phyloP scores from a whole-genome alignment of 2,329 filamentous ascomycete genomes.

The Neoarthrinium moseri region DNA sequence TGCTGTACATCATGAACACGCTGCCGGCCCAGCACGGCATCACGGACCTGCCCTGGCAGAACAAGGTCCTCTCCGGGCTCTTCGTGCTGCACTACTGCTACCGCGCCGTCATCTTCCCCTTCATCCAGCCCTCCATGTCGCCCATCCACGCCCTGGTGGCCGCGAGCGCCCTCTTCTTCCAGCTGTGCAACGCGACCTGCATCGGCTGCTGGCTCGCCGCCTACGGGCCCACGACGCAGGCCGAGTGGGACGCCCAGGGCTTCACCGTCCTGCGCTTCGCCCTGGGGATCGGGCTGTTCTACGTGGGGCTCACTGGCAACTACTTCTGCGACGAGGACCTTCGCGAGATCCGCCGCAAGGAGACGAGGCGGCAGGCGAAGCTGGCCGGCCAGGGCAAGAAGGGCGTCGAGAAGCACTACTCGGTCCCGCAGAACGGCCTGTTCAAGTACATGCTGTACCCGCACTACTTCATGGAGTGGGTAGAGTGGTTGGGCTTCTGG shows the following conservation, averaged over 20 bases:
- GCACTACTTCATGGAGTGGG: slow-evolving; percentile 95
- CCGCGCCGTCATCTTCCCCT: slow-evolving; percentile 78
- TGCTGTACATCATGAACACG: slow-evolving; percentile 76
- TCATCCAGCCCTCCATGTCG: slow-evolving; percentile 88
- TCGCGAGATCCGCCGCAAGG: slow-evolving; percentile 77
- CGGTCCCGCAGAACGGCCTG: slow-evolving; percentile 78
- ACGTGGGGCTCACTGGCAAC: slow-evolving; percentile 73
- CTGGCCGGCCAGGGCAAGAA: slow-evolving; percentile 32
- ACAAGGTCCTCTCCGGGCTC: slow-evolving; percentile 70
- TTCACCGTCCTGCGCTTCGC: slow-evolving; percentile 45
- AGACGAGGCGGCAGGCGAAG: slow-evolving; percentile 57
- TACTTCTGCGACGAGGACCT: slow-evolving; percentile 89
- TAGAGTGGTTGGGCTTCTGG: slow-evolving; percentile 92
- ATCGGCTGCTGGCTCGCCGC: slow-evolving; percentile 81
- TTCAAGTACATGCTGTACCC: slow-evolving; percentile 84
- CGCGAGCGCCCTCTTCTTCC: slow-evolving; percentile 66
- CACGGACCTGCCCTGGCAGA: slow-evolving; percentile 68
- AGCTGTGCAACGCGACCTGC: slow-evolving; percentile 75
- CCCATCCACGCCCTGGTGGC: slow-evolving; percentile 76
- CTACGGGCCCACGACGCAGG: slow-evolving; percentile 67
- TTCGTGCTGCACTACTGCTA: slow-evolving; percentile 87
- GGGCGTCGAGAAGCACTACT: slow-evolving; percentile 77
- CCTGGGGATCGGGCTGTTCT: slow-evolving; percentile 72
- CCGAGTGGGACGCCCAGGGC: slow-evolving; percentile 44
- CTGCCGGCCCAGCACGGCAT: slow-evolving; percentile 61